Evolutionary conservation across 208 protist genomes (phyloP).

Genomic region (Trypanosoma congolense): DNA sequence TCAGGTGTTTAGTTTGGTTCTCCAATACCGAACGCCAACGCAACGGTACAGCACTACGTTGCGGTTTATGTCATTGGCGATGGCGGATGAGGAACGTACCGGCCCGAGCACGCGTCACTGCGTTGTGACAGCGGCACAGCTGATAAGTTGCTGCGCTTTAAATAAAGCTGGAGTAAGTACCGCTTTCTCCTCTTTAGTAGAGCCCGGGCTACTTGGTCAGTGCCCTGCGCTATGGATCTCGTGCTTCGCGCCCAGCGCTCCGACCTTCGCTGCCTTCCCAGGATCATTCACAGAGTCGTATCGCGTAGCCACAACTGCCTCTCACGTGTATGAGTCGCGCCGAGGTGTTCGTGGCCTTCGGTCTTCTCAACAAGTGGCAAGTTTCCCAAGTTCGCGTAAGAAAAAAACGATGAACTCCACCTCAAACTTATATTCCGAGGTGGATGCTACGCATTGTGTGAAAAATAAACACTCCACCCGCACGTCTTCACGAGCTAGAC

Average conservation of each 20-base stretch:
- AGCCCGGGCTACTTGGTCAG: slow-evolving; percentile 54
- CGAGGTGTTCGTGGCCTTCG: slow-evolving; percentile 15
- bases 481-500: no score
- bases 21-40: slow-evolving; percentile 26
- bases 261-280: slow-evolving; percentile 18
- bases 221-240: slow-evolving; percentile 68
- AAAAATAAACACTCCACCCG: no score
- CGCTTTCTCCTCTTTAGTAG: slow-evolving; percentile 62
- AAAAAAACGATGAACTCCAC: no score
- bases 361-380: no score
- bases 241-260: slow-evolving; percentile 54
- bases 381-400: no score
- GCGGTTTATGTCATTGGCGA: slow-evolving; percentile 69
- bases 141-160: slow-evolving; percentile 54
- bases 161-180: slow-evolving; percentile 47
- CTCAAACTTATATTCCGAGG: no score
- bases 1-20: slow-evolving; percentile 61
- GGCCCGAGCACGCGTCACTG: slow-evolving; percentile 71
- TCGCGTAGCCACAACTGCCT: slow-evolving; percentile 48
- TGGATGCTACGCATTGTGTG: no score
- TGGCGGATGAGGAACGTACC: slow-evolving; percentile 42
- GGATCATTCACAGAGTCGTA: slow-evolving; percentile 79
- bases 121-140: slow-evolving; percentile 43
- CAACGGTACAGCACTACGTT: slow-evolving; percentile 58
- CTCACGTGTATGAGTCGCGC: slow-evolving; percentile 44